These are phyloP conservation scores for Erythrobasidium hasegawianum DNA, from an alignment of 1,284 basidiomycete species.

Conservation along the genomic window DNA sequence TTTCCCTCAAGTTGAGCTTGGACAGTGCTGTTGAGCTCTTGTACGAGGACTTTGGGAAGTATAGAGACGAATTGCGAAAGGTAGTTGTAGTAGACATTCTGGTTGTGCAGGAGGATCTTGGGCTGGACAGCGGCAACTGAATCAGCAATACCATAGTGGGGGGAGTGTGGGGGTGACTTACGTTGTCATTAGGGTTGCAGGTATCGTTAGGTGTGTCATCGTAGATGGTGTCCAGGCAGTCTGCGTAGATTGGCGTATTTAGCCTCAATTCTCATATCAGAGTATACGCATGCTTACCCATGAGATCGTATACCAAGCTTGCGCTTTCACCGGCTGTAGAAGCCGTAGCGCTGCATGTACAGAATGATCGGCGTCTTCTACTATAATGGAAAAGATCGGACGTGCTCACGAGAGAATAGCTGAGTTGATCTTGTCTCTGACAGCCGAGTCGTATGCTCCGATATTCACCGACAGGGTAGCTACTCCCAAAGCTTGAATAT, in stretches of 20 bases:
- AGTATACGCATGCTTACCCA: conserved; percentile 6
- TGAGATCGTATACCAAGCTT: conserved; percentile 11
- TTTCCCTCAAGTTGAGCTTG: conserved; percentile 19
- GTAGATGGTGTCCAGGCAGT: conserved; percentile 34
- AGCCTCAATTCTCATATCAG: background rate
- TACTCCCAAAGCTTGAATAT: conserved; percentile 32
- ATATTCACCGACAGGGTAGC: conserved; percentile 17
- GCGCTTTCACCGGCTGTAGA: conserved; percentile 34
- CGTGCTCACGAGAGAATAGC: conserved; percentile 22
- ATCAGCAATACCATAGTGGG: no score
- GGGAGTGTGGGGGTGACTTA: background rate
- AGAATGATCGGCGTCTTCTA: no score
- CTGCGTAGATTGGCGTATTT: background rate
- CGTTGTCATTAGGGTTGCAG: conserved; percentile 32
- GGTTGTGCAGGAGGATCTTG: conserved; percentile 26
- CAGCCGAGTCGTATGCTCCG: conserved; percentile 20
- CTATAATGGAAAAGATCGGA: no score
- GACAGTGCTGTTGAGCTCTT: conserved; percentile 28
- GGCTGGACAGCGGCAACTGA: background rate
- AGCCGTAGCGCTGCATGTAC: conserved; percentile 19
- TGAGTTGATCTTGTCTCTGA: conserved; percentile 22
- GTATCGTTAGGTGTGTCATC: conserved; percentile 3
- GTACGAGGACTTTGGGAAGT: conserved; percentile 29
- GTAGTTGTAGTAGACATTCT: conserved; percentile 35
- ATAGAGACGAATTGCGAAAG: conserved; percentile 34